Evolutionary conservation across 2,329 filamentous ascomycete species (phyloP), one percentile per base, ranked within the genome.

Genomic region (Laburnicola sp.): DNA sequence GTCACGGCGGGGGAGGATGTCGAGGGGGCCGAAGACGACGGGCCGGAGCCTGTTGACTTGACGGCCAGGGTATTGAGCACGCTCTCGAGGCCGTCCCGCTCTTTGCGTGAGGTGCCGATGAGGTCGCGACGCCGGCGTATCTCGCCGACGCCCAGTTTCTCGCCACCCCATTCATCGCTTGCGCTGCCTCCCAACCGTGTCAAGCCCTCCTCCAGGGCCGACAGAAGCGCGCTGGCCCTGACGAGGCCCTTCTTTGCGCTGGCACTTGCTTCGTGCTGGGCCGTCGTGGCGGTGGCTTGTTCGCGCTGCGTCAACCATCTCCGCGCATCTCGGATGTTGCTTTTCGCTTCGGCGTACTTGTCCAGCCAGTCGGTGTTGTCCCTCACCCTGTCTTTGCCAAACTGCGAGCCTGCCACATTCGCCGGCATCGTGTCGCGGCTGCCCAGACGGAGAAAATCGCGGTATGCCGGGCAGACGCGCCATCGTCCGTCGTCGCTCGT

Each of bases 211-310:
- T 86, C 82, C 28, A 93, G 76, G 44, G 80, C 82, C 1, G 76
- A 77, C 3, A 92, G 75, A 47, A 90, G 69, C 1, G 82, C 82
- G 1, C 83, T 85, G 0, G 86, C 86, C 60, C 86, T 84, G 27
- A 92, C 80, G 7, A 94, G 78, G 32, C 83, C 84, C 58, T 82
- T 84, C 77, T 91, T 92, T 10, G 89, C 89, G n/a, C 85, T 85
- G 0, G 86, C 84, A 0, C 85, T 84, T 0, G 87, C 86, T 66
- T 90, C 86, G 38, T 86, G 84, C 66, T 86, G 84, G 46, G 78
- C 77, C 51, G 83, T 80, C 2, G 83, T 80, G 3, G 78, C 80
- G 3, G 70, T 75, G 1, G 85, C 84, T 16, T 80, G 81, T 64
- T 94, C 89, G 41, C 89, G 76, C 57, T 82, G 77, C 34, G 87